Conservation (phyloP, 2,329 filamentous ascomycete genomes). For the Zasmidium cellare region DNA sequence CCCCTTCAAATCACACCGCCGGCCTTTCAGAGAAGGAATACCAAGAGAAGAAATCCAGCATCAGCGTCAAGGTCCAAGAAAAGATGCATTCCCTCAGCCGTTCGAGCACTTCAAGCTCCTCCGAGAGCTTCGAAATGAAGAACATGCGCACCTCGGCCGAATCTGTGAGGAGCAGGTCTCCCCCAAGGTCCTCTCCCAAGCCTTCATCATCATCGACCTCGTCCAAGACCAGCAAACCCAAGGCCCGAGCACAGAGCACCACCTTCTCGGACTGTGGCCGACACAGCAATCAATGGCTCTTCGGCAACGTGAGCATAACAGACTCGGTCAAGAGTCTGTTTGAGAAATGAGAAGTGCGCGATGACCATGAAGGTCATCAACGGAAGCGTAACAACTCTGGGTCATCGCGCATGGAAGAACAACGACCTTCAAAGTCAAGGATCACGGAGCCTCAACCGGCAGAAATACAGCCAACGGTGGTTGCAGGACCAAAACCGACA, state of each 20-base stretch:
- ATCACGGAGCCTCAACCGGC: background rate
- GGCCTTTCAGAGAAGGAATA: background rate
- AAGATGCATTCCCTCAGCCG: constrained; percentile 17
- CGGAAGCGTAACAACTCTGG: background rate
- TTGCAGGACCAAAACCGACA: background rate
- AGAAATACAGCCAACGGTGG: background rate
- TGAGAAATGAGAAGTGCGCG: constrained; percentile 18
- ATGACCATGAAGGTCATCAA: constrained; percentile 10
- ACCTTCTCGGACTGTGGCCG: constrained; percentile 43
- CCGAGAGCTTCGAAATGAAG: constrained; percentile 15
- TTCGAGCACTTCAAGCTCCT: constrained; percentile 11
- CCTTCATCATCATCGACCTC: background rate
- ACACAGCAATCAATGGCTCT: constrained; percentile 55
- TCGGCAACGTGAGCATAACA: constrained; percentile 49
- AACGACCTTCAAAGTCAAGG: background rate
- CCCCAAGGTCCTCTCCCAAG: background rate
- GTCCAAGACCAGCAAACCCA: constrained; percentile 7
- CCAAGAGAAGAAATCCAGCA: background rate
- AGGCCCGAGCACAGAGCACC: constrained; percentile 8
- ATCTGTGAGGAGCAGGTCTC: constrained; percentile 11
- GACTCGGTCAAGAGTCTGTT: constrained; percentile 41
- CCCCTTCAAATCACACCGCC: background rate
- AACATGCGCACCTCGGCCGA: constrained; percentile 10
- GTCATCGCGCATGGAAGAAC: constrained; percentile 1
- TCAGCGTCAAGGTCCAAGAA: constrained; percentile 8